Conservation (phyloP, 1,284 basidiomycete species). For the Trametes sp. region DNA sequence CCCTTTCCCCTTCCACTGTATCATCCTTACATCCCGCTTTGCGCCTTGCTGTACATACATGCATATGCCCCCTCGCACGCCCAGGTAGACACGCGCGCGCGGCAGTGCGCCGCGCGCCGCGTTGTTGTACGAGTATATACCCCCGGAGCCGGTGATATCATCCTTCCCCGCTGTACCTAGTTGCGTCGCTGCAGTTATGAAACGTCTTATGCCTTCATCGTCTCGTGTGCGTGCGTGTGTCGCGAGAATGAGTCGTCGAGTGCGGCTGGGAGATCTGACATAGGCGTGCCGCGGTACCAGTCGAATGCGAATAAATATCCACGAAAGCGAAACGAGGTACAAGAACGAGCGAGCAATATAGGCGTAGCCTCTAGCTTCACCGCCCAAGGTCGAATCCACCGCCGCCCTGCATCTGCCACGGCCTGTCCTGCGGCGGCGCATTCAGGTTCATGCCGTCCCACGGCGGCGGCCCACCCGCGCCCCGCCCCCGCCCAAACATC, state of each 20-base stretch:
- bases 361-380: slow-evolving; percentile 7
- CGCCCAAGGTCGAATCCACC: slow-evolving; percentile 22
- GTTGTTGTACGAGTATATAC: slow-evolving; percentile 33
- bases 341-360: not conserved
- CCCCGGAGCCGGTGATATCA: slow-evolving; percentile 25
- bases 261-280: no score
- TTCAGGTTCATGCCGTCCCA: slow-evolving; percentile 29
- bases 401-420: slow-evolving; percentile 26
- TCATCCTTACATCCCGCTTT: slow-evolving; percentile 11
- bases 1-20: slow-evolving; percentile 6
- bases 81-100: slow-evolving; percentile 26
- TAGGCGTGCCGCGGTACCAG: no score
- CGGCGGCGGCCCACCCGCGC: slow-evolving; percentile 35
- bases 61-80: slow-evolving; percentile 4
- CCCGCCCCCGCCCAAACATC: slow-evolving; percentile 42
- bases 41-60: slow-evolving; percentile 22
- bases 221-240: not conserved
- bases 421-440: slow-evolving; percentile 25
- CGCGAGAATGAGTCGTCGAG: no score
- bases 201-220: slow-evolving; percentile 7
- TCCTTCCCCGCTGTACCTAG: slow-evolving; percentile 21
- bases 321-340: slow-evolving; percentile 17
- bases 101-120: slow-evolving; percentile 23
- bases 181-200: slow-evolving; percentile 12
- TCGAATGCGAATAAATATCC: slow-evolving; percentile 11